A percentile compares a stretch with the other conserved stretches of the same genome.
Conservation (phyloP, 805 yeast genomes). For the Saccharomycopsis oosterbeekiorum region DNA sequence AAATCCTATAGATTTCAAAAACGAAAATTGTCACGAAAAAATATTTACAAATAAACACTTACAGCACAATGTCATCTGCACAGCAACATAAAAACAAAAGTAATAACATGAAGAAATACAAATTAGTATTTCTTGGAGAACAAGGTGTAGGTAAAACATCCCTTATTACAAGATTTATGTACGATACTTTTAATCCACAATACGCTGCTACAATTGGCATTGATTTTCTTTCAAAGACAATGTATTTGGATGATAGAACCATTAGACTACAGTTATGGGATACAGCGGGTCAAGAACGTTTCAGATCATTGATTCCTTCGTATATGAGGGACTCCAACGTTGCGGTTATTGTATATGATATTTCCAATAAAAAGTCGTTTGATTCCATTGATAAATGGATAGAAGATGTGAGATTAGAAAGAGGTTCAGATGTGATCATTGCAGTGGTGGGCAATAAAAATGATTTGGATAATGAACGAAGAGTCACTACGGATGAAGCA, state of each 20-base stretch:
- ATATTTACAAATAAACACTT: no score
- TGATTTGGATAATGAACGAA: conserved; percentile 72
- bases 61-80: neutral
- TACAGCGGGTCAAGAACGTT: conserved; percentile 95
- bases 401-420: conserved; percentile 86
- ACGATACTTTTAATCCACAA: conserved; percentile 92
- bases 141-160: conserved; percentile 97
- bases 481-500: conserved; percentile 77
- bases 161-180: conserved; percentile 93
- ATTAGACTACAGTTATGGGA: conserved; percentile 95
- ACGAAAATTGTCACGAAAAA: no score
- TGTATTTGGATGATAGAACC: conserved; percentile 94
- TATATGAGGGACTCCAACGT: conserved; percentile 94
- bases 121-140: conserved; percentile 94
- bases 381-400: conserved; percentile 84
- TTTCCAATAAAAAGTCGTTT: conserved; percentile 78
- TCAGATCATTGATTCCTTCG: conserved; percentile 88
- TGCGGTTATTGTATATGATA: conserved; percentile 94
- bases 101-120: conserved; percentile 44
- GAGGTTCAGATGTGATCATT: conserved; percentile 81
- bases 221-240: conserved; percentile 87
- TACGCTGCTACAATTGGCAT: conserved; percentile 96
- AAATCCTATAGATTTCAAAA: neutral
- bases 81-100: neutral
- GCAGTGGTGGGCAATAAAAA: conserved; percentile 89